Conservation (phyloP, 116 monocot genomes). For the Cymodocea nodosa region DNA sequence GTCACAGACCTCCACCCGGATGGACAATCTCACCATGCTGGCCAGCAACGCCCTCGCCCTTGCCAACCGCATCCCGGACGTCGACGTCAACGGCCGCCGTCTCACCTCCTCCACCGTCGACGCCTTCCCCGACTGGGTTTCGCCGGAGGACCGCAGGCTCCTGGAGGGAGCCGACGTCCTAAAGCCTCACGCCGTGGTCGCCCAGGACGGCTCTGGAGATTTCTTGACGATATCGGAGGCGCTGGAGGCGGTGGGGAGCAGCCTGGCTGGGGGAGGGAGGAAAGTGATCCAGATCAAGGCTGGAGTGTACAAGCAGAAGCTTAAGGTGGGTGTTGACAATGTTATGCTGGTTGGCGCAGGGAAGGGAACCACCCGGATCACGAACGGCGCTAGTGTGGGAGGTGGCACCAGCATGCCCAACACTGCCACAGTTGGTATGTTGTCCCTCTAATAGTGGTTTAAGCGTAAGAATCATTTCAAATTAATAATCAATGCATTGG, state of each 20-base stretch:
- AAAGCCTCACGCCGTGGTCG: slow-evolving; percentile 15
- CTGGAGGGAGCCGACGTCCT: not conserved
- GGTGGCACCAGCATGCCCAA: slow-evolving; percentile 21
- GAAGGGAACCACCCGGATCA: slow-evolving; percentile 12
- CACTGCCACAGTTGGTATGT: slow-evolving; percentile 16
- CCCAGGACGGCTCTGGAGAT: slow-evolving; percentile 18
- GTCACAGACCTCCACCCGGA: not conserved
- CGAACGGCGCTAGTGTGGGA: slow-evolving; percentile 7
- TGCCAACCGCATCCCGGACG: slow-evolving; percentile 11
- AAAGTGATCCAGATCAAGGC: slow-evolving; percentile 16
- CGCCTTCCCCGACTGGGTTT: slow-evolving; percentile 14
- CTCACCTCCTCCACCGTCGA: not conserved
- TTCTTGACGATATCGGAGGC: slow-evolving; percentile 7
- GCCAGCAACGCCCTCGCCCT: slow-evolving; percentile 23
- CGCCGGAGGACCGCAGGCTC: slow-evolving; percentile 9
- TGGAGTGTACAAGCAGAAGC: slow-evolving; percentile 15
- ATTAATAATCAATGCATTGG: not conserved
- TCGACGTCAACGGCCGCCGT: not conserved
- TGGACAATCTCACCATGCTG: slow-evolving; percentile 14
- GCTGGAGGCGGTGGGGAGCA: slow-evolving; percentile 3
- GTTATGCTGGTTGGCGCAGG: slow-evolving; percentile 19
- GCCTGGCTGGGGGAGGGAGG: slow-evolving; percentile 6
- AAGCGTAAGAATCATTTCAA: not conserved
- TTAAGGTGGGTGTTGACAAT: slow-evolving; percentile 6
- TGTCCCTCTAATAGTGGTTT: not conserved